Evolutionary conservation across 2,329 filamentous ascomycete species (phyloP), one percentile per base, ranked within the genome.

Genomic region (Neodidymelliopsis sp.): DNA sequence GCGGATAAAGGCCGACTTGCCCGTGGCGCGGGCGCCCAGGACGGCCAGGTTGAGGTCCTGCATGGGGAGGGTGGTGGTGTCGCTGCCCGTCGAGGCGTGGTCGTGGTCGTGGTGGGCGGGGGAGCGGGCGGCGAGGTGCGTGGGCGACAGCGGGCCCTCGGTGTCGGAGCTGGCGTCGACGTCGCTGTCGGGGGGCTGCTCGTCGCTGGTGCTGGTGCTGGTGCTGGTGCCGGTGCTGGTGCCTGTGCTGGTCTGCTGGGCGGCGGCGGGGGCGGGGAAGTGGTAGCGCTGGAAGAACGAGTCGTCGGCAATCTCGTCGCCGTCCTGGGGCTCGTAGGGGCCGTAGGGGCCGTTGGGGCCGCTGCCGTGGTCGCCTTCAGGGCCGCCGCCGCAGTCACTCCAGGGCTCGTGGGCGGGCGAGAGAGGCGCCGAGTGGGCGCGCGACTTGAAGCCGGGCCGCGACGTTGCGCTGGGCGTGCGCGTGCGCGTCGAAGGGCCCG

Each of bases 1-100:
- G 54, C 79, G 79, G 53, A 85, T 79, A 60, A 86, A 85, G 35
- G 79, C 81, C 18, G 81, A 80, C 69, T 86, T 86, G 52, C 83
- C 83, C 5, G 81, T 78, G 40, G 74, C 74, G 45, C 74, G 72
- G 41, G 77, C 75, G 51, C 84, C 83, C 35, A 85, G 71, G 22
- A 86, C 78, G 38, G 79, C 81, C 54, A 86, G 79, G 57, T 82
- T 84, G 61, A 86, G 77, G 63, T 83, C 78, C 27, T 79, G 79
- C 56, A 80, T 67, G 39, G 66, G 51, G 57, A 70, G 43, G 22
- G 62, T 40, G 19, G 63, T 57, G 41, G 70, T 66, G 59, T 56
- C 66, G 50, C 49, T 61, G 40, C 49, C 58, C 33, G 60, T 54
- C 18, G 65, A 68, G 3, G 59, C 46, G 49, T 25, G 59, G 28